Conservation (phyloP, 192 early-diverging fungal species). For the Rhizophagus sp. region DNA sequence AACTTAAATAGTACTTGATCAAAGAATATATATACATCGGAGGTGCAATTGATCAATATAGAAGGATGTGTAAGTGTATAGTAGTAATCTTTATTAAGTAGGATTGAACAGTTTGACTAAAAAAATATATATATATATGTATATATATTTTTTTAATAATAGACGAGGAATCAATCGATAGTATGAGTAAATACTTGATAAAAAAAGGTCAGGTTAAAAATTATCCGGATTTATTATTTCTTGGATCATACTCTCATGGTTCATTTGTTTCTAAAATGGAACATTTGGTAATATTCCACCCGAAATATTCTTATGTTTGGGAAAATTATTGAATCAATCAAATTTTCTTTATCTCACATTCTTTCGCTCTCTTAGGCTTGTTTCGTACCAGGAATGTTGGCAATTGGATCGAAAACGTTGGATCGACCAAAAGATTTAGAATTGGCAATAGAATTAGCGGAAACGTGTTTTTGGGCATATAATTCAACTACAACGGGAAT, state of each 20-base stretch:
- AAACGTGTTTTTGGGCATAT: constrained; percentile 54
- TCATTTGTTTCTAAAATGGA: constrained; percentile 36
- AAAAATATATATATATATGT: too few species aligned
- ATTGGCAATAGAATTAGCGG: constrained; percentile 42
- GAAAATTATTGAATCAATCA: constrained; percentile 25
- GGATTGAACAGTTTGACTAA: too few species aligned
- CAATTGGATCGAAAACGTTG: constrained; percentile 48
- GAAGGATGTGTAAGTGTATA: constrained; percentile 16
- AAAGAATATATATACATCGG: constrained; percentile 53
- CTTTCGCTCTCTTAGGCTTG: constrained; percentile 42
- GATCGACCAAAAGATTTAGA: constrained; percentile 38
- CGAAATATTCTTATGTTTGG: neutral
- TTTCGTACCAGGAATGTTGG: constrained; percentile 53
- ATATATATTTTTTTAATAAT: neutral
- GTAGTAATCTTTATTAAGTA: neutral
- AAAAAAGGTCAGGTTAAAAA: constrained; percentile 10
- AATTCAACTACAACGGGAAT: constrained; percentile 48
- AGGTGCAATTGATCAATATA: neutral
- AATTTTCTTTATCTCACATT: neutral
- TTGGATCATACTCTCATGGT: constrained; percentile 23
- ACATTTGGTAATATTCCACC: constrained; percentile 32
- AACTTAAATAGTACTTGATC: constrained; percentile 48
- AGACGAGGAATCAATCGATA: constrained; percentile 36
- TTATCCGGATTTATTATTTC: constrained; percentile 29
- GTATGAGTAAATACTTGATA: constrained; percentile 39